A percentile compares a stretch with the other conserved stretches of the same genome.
Evolutionary conservation across 768 basidiomycete species (phyloP).

Genomic region (Suillus subalutaceus): DNA sequence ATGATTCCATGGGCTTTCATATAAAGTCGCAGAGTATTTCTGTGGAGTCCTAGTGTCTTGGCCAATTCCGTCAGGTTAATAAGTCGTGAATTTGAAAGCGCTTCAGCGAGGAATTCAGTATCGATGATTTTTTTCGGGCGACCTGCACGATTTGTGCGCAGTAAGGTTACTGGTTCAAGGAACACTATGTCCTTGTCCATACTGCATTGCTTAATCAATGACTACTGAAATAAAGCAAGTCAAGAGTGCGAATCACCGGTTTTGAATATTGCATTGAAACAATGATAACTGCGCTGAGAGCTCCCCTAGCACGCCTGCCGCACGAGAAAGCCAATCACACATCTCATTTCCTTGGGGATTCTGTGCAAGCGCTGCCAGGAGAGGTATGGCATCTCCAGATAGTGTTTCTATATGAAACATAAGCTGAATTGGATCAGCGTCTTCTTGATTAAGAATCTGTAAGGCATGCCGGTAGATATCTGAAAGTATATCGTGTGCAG

Average conservation of each 20-base stretch:
- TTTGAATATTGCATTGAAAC: neutral
- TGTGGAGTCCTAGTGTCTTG: neutral
- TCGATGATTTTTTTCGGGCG: neutral
- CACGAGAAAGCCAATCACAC: neutral
- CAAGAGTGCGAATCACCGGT: neutral
- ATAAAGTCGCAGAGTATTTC: neutral
- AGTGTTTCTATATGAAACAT: neutral
- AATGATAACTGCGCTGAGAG: neutral
- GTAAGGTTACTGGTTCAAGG: neutral
- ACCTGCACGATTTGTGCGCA: neutral
- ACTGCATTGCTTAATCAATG: neutral
- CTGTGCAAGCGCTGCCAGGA: neutral
- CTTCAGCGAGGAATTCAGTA: neutral
- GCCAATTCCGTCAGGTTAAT: neutral
- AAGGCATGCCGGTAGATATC: neutral
- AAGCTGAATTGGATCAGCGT: neutral
- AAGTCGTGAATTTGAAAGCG: neutral
- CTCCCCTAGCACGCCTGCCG: neutral
- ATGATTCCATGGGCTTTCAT: neutral
- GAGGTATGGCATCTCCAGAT: neutral
- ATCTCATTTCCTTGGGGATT: neutral
- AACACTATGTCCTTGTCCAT: neutral
- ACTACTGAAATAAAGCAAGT: neutral
- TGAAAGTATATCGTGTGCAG: neutral
- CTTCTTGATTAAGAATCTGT: neutral